phyloP scores from a whole-genome alignment of 768 basidiomycete species.

The Suillus fuscotomentosus region DNA sequence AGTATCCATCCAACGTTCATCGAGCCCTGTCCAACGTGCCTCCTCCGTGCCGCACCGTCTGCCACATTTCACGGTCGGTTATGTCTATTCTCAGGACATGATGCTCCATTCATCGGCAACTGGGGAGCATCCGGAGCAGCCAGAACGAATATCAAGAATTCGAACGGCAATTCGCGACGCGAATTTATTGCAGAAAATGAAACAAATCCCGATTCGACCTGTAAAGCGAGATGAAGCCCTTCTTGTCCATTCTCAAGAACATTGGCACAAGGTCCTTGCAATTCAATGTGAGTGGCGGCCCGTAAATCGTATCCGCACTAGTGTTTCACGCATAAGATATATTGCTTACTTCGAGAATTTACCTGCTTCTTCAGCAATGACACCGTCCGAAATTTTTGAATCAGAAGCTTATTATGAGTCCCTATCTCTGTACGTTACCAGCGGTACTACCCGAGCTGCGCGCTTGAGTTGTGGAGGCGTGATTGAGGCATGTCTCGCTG shows the following conservation, averaged over 20 bases:
- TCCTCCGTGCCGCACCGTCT: constrained; percentile 32
- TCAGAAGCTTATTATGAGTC: constrained; percentile 85
- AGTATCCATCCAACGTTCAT: constrained; percentile 11
- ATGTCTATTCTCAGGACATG: constrained; percentile 87
- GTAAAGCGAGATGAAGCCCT: constrained; percentile 77
- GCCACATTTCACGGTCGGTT: constrained; percentile 55
- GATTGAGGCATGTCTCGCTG: constrained; percentile 84
- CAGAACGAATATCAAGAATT: constrained; percentile 75
- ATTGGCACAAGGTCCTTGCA: constrained; percentile 87
- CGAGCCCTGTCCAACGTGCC: constrained; percentile 24
- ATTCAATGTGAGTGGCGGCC: constrained; percentile 63
- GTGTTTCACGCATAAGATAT: constrained; percentile 10
- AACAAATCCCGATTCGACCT: constrained; percentile 69
- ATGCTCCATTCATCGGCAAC: constrained; percentile 71
- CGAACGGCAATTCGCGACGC: constrained; percentile 60
- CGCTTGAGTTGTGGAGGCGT: constrained; percentile 92
- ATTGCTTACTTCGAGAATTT: constrained; percentile 8
- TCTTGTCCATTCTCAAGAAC: constrained; percentile 87
- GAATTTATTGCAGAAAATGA: constrained; percentile 69
- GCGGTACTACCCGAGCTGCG: constrained; percentile 81
- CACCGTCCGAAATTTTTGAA: constrained; percentile 68
- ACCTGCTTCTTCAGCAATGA: constrained; percentile 53
- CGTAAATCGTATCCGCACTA: constrained; percentile 14
- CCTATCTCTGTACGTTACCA: constrained; percentile 89
- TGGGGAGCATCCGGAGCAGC: constrained; percentile 69